phyloP scores from a whole-genome alignment of 345 rosid species.

The Cardiospermum halicacabum region DNA sequence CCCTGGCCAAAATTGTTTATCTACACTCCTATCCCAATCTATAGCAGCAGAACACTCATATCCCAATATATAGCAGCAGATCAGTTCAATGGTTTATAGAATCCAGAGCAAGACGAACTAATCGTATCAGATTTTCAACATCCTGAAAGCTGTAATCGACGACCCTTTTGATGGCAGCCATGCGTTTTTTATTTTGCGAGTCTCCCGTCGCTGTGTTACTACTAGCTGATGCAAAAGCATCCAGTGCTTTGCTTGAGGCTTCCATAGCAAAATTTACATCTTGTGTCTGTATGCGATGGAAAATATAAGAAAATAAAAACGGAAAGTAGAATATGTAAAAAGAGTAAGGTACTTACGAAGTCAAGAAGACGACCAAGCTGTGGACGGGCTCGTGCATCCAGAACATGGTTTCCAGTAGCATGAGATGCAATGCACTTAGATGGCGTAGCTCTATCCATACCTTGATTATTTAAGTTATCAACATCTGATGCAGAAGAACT shows the following conservation, averaged over 20 bases:
- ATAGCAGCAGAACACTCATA: too few species aligned
- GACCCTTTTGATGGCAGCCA: constrained; percentile 47
- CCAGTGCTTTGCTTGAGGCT: constrained; percentile 65
- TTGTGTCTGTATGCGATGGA: constrained; percentile 78
- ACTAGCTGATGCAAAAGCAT: constrained; percentile 45
- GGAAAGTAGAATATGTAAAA: neutral
- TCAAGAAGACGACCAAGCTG: constrained; percentile 48
- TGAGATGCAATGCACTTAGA: constrained; percentile 42
- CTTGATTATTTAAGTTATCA: constrained; percentile 64
- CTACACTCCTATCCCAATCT: too few species aligned
- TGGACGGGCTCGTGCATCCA: constrained; percentile 40
- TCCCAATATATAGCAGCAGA: constrained; percentile 39
- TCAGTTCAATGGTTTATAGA: constrained; percentile 39
- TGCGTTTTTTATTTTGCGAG: constrained; percentile 33
- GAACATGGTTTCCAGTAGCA: constrained; percentile 42
- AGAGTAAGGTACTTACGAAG: constrained; percentile 50
- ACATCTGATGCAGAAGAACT: constrained; percentile 85
- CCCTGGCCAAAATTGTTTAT: too few species aligned
- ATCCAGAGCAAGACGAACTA: constrained; percentile 56
- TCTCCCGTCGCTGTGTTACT: constrained; percentile 33
- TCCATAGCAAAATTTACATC: constrained; percentile 60
- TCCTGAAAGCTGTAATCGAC: constrained; percentile 78
- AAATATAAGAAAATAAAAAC: constrained; percentile 3
- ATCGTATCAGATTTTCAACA: constrained; percentile 47
- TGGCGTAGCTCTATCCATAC: constrained; percentile 42